These are phyloP conservation scores for Rheum nobile DNA, from an alignment of 148 eudicot genomes.

Conservation along the genomic window DNA sequence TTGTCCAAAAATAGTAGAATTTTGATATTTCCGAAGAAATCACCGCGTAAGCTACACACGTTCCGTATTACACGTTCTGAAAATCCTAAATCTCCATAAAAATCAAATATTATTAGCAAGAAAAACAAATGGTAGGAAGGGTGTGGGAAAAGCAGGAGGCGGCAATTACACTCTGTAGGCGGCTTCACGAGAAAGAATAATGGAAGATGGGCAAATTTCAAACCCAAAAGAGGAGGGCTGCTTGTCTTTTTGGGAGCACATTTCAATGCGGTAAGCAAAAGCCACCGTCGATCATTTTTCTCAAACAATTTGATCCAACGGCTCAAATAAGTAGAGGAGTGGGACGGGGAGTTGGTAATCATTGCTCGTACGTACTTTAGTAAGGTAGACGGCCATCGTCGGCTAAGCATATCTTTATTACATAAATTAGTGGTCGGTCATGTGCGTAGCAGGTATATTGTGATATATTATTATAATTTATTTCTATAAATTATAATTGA, in stretches of 20 bases:
- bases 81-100: no score
- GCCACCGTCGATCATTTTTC: not conserved
- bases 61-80: no score
- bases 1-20: no score
- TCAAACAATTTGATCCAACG: not conserved
- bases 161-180: not conserved
- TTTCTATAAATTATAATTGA: no score
- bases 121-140: not conserved
- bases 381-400: not conserved
- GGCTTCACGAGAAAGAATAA: not conserved
- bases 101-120: no score
- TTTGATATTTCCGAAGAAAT: no score
- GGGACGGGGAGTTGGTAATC: not conserved
- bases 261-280: not conserved
- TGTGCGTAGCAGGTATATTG: no score
- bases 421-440: no score
- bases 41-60: no score
- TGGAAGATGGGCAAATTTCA: not conserved
- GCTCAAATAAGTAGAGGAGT: not conserved
- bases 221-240: not conserved
- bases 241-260: constrained; percentile 2
- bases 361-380: not conserved
- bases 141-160: not conserved
- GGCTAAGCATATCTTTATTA: not conserved
- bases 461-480: no score